phyloP scores from a whole-genome alignment of 345 rosid genomes.

The Euclidium syriacum region DNA sequence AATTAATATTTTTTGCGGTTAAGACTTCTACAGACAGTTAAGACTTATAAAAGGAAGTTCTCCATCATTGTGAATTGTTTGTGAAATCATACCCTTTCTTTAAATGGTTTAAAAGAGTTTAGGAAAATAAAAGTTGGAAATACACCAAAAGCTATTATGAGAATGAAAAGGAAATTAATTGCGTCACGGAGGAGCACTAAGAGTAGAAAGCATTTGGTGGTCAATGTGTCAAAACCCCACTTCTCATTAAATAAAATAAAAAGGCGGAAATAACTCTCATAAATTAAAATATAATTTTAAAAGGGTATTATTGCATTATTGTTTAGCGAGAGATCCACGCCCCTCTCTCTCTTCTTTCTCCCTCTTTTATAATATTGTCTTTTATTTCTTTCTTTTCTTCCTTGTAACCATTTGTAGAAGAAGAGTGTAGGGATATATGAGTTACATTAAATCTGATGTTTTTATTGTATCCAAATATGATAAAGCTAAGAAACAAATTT shows the following conservation, averaged over 20 bases:
- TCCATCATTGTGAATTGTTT: neutral
- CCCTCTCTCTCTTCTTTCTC: neutral
- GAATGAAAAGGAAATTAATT: slow-evolving; percentile 32
- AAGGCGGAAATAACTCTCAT: slow-evolving; percentile 2
- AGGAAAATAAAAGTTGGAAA: neutral
- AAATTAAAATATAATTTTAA: neutral
- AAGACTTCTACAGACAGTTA: neutral
- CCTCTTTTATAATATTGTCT: neutral
- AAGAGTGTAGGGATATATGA: no score
- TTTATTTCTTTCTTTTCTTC: neutral
- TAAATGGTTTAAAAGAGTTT: slow-evolving; percentile 13
- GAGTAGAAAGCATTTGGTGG: slow-evolving; percentile 38
- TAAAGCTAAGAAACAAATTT: neutral
- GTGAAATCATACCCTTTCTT: neutral
- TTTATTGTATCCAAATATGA: neutral
- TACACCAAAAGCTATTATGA: neutral
- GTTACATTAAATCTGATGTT: no score
- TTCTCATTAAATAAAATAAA: slow-evolving; percentile 21
- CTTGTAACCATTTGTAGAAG: neutral
- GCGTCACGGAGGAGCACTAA: slow-evolving; percentile 46
- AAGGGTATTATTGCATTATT: slow-evolving; percentile 16
- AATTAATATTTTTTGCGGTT: neutral
- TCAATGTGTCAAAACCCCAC: slow-evolving; percentile 53
- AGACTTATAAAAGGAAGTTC: slow-evolving; percentile 3
- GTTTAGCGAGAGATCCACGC: slow-evolving; percentile 28